phyloP scores from a whole-genome alignment of 2,329 filamentous ascomycete genomes.

The Cladosporium sp. region DNA sequence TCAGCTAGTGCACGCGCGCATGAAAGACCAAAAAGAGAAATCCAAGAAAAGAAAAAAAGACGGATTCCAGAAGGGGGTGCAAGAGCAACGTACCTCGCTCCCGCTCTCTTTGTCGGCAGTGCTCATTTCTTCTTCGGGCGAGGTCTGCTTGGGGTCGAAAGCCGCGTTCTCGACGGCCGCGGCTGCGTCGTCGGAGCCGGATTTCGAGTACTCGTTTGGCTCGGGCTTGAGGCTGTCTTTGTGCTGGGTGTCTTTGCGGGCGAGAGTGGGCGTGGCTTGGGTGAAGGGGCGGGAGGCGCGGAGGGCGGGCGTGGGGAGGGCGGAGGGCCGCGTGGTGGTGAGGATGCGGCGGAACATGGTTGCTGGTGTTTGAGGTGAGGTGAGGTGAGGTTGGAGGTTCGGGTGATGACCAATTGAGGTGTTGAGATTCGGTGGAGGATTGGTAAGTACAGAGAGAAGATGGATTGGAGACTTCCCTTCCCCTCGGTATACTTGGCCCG shows the following conservation, averaged over 20 bases:
- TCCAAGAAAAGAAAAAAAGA: not conserved
- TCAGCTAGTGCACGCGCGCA: not conserved
- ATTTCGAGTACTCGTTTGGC: constrained; percentile 61
- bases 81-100: constrained; percentile 11
- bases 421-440: not conserved
- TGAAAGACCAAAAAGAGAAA: not conserved
- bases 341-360: constrained; percentile 2
- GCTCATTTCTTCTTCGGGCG: constrained; percentile 55
- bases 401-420: not conserved
- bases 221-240: constrained; percentile 58
- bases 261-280: not conserved
- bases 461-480: too few relatives aligned
- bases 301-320: not conserved
- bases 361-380: not conserved
- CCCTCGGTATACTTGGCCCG: too few relatives aligned
- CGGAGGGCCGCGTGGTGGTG: not conserved
- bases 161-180: constrained; percentile 54
- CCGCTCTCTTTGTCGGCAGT: constrained; percentile 31
- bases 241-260: constrained; percentile 40
- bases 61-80: too few relatives aligned
- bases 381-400: not conserved
- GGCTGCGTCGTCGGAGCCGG: constrained; percentile 56
- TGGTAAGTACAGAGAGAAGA: too few relatives aligned
- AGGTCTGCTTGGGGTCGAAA: constrained; percentile 62
- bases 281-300: not conserved